phyloP scores from a whole-genome alignment of 371 early-diverging fungal species.

The Apophysomyces variabilis region DNA sequence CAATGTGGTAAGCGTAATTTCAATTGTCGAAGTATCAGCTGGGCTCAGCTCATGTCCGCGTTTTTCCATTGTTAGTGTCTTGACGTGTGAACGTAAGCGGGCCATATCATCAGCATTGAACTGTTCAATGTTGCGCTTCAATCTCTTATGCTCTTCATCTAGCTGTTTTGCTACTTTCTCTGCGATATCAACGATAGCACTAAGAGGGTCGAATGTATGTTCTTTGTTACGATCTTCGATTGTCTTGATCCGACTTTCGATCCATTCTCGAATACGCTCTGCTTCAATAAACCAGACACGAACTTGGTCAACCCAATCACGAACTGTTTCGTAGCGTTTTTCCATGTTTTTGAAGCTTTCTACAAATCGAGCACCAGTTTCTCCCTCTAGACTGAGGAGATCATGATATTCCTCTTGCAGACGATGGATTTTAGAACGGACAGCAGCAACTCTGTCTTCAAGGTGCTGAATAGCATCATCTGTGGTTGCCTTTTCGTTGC shows the following conservation, averaged over 20 bases:
- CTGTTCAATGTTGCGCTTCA: conserved; percentile 37
- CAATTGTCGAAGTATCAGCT: conserved; percentile 60
- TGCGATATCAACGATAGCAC: conserved; percentile 26
- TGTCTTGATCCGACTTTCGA: conserved; percentile 41
- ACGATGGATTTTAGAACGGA: conserved; percentile 32
- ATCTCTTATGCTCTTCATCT: conserved; percentile 36
- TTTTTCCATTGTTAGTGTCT: conserved; percentile 36
- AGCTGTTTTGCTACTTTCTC: conserved; percentile 25
- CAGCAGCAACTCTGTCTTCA: conserved; percentile 38
- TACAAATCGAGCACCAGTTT: conserved; percentile 15
- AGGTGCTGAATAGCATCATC: conserved; percentile 39
- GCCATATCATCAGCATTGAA: conserved; percentile 52
- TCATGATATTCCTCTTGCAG: conserved; percentile 34
- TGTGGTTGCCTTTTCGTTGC: conserved; percentile 32
- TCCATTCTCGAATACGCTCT: conserved; percentile 39
- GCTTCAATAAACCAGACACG: conserved; percentile 43
- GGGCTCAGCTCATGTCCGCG: conserved; percentile 45
- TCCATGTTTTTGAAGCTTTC: conserved; percentile 24
- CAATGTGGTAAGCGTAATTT: conserved; percentile 52
- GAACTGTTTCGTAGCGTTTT: conserved; percentile 31
- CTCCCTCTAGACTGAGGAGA: conserved; percentile 15
- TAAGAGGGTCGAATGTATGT: conserved; percentile 37
- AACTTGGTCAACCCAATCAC: conserved; percentile 47
- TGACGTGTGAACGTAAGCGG: conserved; percentile 54
- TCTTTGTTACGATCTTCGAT: conserved; percentile 36